These are phyloP conservation scores for Rhododendron henanense DNA, from an alignment of 148 eudicot species.

Conservation along the genomic window DNA sequence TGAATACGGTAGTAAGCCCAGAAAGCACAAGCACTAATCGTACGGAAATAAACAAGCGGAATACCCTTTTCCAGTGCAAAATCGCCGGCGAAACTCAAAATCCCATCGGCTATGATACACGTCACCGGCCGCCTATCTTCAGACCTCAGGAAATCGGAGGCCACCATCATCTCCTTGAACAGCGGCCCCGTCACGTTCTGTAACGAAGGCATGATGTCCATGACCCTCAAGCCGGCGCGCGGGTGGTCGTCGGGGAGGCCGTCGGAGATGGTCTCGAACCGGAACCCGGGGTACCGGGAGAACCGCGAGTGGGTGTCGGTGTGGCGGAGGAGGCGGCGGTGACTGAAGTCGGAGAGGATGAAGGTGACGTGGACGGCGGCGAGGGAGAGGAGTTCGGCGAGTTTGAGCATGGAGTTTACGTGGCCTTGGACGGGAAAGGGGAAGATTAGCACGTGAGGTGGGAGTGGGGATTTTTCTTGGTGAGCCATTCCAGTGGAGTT, in stretches of 20 bases:
- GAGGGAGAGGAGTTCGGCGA: constrained; percentile 28
- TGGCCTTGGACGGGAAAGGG: constrained; percentile 45
- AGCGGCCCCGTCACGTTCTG: constrained; percentile 10
- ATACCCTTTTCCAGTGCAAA: constrained; percentile 18
- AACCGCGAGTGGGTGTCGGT: constrained; percentile 12
- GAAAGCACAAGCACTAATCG: not conserved
- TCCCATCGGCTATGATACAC: constrained; percentile 34
- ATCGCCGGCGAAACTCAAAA: constrained; percentile 17
- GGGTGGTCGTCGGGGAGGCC: constrained; percentile 40
- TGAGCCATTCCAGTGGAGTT: not conserved
- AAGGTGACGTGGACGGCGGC: constrained; percentile 29
- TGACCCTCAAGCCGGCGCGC: constrained; percentile 8
- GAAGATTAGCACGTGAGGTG: constrained; percentile 29
- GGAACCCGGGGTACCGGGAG: constrained; percentile 10
- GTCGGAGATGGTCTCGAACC: constrained; percentile 26
- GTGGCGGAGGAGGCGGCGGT: constrained; percentile 23
- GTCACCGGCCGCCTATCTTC: constrained; percentile 18
- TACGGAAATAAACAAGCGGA: not conserved
- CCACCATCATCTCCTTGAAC: constrained; percentile 15
- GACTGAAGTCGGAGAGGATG: constrained; percentile 29
- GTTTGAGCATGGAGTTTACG: constrained; percentile 35
- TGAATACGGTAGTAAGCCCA: not conserved
- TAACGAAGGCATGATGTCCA: constrained; percentile 14
- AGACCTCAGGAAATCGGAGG: constrained; percentile 10
- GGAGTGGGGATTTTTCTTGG: not conserved